Percentiles rank a stretch among this genome's conserved stretches.
Evolutionary conservation across 2,329 filamentous ascomycete species (phyloP).

Genomic region (Cryphonectria japonica): DNA sequence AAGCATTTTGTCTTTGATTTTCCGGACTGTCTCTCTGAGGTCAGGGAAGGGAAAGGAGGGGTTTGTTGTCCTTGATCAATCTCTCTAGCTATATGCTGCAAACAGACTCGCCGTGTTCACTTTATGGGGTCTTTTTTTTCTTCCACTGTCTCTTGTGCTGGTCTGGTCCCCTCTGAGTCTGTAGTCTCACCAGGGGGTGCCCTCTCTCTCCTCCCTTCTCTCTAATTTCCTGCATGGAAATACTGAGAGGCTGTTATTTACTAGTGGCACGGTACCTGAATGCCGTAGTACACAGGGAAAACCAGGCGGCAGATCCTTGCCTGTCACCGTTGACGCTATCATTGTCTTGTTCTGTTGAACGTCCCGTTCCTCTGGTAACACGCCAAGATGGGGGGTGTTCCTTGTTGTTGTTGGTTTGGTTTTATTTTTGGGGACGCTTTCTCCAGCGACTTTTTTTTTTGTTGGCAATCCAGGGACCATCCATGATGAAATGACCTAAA

Average conservation of each 20-base stretch:
- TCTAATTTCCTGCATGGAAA: no score
- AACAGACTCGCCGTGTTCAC: slow-evolving; percentile 1
- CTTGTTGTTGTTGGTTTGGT: neutral
- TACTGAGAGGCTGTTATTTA: neutral
- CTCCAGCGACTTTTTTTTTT: neutral
- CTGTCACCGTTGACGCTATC: neutral
- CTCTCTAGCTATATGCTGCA: slow-evolving; percentile 1
- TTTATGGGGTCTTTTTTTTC: neutral
- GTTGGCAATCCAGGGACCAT: neutral
- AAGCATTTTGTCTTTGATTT: neutral
- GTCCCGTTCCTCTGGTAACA: no score
- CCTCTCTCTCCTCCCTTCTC: no score
- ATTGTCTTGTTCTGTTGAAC: neutral
- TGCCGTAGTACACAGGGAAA: neutral
- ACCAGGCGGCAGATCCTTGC: neutral
- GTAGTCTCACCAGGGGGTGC: no score
- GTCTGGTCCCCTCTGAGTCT: no score
- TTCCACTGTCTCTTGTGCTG: neutral
- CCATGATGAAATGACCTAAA: neutral
- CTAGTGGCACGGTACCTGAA: neutral
- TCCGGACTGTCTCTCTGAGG: slow-evolving; percentile 4
- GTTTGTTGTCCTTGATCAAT: neutral
- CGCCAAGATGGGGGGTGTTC: neutral
- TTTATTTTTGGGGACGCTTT: neutral
- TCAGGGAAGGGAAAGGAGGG: neutral